These are phyloP conservation scores for Aureobasidium sp. DNA, from an alignment of 2,329 filamentous ascomycete genomes.

Conservation along the genomic window DNA sequence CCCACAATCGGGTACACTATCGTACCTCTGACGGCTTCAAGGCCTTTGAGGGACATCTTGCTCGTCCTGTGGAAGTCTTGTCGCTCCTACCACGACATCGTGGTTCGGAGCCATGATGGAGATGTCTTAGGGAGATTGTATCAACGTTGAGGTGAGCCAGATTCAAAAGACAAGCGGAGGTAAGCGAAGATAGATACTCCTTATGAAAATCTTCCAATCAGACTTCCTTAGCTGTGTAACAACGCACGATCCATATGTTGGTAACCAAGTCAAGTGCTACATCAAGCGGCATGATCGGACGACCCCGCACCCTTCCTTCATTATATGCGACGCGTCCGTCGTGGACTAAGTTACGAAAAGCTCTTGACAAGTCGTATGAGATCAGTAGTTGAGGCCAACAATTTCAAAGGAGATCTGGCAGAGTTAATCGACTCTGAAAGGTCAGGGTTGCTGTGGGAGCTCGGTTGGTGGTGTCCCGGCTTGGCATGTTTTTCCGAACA, in stretches of 20 bases:
- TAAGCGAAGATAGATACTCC: too few relatives aligned
- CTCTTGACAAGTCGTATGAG: too few relatives aligned
- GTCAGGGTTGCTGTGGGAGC: too few relatives aligned
- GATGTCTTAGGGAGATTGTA: background rate
- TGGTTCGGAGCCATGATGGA: background rate
- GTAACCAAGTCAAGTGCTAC: background rate
- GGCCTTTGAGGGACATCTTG: background rate
- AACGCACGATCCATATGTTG: background rate
- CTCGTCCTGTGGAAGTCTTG: background rate
- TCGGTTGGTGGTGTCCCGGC: too few relatives aligned
- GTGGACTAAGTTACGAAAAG: too few relatives aligned
- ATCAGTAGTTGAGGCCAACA: too few relatives aligned
- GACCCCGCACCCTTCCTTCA: background rate
- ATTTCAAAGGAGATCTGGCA: too few relatives aligned
- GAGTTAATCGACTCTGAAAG: too few relatives aligned
- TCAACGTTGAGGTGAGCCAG: too few relatives aligned
- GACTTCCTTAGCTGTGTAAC: background rate
- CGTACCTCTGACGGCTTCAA: constrained; percentile 3
- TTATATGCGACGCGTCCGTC: too few relatives aligned
- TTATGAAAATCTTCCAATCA: background rate
- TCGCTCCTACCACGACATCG: background rate
- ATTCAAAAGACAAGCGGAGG: background rate
- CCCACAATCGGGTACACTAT: background rate
- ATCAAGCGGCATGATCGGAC: background rate
- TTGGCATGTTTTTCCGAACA: too few relatives aligned